Evolutionary conservation across 768 basidiomycete species (phyloP), one percentile per base, ranked within the genome.

Genomic region (Suillus plorans): DNA sequence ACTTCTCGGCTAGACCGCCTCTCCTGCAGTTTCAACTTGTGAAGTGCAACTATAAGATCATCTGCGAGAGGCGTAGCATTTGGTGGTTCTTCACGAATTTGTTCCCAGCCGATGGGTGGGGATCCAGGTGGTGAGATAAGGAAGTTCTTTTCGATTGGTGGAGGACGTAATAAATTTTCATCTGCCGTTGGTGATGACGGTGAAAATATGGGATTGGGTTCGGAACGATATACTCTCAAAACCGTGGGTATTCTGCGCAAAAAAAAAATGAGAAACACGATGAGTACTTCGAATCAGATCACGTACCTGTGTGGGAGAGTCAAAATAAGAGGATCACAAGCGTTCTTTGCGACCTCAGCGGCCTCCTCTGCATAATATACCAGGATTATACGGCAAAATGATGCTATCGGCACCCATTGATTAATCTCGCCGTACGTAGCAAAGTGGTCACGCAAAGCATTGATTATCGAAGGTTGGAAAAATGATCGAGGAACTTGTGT

Each of bases 51-150:
- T 34, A 94, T 91, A 67, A 99, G 84, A 73, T 99, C 97, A 28
- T 91, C 88, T 0, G 97, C 97, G 31, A 97, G 85, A 5, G 95
- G 90, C 3, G 84, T 78, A 3, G 80, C 74, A 72, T 98, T 98
- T 0, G 97, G 97, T 20, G 94, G 93, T 9, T 96, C 95, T 76
- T 99, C 97, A 59, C 81, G 81, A 63, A 95, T 85, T 28, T 85
- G 94, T 72, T 97, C 95, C 97, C 97, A 99, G 3, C 96, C 97
- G 1, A 96, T 89, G 0, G 97, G 97, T 0, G 97, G 97, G 0
- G 95, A 97, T 5, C 97, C 97, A 4, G 97, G 97, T 0, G 97
- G 97, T 0, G 97, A 99, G 67, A 99, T 96, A 56, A 99, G 84
- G 78, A 98, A 99, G 79, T 99, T 99, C 78, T 94, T 94, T 70